phyloP scores from a whole-genome alignment of 2,329 filamentous ascomycete genomes.

The Botryotinia globosa region DNA sequence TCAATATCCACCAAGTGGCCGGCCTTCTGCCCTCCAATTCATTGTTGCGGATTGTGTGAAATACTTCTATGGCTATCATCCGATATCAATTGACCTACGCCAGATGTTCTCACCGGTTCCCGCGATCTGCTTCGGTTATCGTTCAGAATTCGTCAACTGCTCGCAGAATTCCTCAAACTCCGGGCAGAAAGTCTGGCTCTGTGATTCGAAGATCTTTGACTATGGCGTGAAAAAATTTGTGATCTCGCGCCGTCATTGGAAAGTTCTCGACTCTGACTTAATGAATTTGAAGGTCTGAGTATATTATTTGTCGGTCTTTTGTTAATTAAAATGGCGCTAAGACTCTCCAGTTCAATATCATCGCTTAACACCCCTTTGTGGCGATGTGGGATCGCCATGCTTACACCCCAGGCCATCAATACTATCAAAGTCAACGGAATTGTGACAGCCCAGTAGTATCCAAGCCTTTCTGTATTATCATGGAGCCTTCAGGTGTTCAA shows the following conservation, averaged over 20 bases:
- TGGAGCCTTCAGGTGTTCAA: too few species aligned
- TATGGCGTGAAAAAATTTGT: too few species aligned
- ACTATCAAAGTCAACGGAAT: neutral
- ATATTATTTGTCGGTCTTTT: neutral
- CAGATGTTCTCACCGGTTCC: neutral
- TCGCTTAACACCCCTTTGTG: neutral
- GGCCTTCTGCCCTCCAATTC: neutral
- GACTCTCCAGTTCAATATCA: neutral
- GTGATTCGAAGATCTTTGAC: neutral
- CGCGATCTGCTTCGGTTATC: neutral
- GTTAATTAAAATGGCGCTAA: neutral
- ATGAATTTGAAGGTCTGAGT: neutral
- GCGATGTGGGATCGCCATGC: neutral
- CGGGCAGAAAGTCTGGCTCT: neutral
- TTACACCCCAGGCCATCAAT: neutral
- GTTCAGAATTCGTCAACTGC: neutral
- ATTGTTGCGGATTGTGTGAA: neutral
- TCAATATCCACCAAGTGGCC: neutral
- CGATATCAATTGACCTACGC: neutral
- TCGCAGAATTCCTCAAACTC: neutral
- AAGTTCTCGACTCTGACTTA: too few species aligned
- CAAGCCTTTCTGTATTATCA: too few species aligned
- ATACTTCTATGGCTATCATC: neutral
- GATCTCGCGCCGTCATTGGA: neutral
- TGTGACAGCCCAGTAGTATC: neutral